Evolutionary conservation across 2,329 filamentous ascomycete genomes (phyloP).

Genomic region (Claviceps africana): DNA sequence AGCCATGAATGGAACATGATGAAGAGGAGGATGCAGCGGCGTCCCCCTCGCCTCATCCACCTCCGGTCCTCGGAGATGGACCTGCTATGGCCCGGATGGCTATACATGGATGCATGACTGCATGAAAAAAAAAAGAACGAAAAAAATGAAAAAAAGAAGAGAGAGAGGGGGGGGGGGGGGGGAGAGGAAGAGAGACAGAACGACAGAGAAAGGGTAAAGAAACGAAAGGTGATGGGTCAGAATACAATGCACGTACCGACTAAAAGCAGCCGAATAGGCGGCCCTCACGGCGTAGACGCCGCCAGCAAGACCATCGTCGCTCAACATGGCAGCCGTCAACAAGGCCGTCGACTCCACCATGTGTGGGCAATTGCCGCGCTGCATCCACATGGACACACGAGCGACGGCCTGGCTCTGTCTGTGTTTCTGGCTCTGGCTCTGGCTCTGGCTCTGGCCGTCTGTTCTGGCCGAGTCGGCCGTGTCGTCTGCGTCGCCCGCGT

Average conservation of each 20-base stretch:
- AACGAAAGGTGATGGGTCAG: background rate
- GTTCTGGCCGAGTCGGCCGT: constrained; percentile 3
- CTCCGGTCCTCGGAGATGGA: background rate
- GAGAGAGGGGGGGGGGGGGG: no score
- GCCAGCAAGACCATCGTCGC: constrained; percentile 40
- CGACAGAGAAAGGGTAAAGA: background rate
- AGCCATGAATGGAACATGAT: background rate
- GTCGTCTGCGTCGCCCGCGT: background rate
- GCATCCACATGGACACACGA: constrained; percentile 53
- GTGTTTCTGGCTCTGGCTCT: no score
- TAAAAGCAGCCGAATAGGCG: constrained; percentile 62
- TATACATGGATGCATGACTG: background rate
- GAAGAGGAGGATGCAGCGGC: background rate
- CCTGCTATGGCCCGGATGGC: background rate
- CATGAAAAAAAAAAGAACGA: background rate
- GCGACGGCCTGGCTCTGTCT: constrained; percentile 36
- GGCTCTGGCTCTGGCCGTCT: constrained; percentile 16
- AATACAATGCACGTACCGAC: constrained; percentile 40
- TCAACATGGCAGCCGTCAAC: constrained; percentile 53
- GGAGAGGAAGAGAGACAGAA: background rate
- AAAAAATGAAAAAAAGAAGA: background rate
- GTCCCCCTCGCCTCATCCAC: no score
- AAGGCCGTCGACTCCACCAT: constrained; percentile 67
- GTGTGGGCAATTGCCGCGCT: constrained; percentile 61
- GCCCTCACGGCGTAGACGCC: constrained; percentile 46